phyloP scores from a whole-genome alignment of 805 yeast genomes.

The Wickerhamiella musiphila region DNA sequence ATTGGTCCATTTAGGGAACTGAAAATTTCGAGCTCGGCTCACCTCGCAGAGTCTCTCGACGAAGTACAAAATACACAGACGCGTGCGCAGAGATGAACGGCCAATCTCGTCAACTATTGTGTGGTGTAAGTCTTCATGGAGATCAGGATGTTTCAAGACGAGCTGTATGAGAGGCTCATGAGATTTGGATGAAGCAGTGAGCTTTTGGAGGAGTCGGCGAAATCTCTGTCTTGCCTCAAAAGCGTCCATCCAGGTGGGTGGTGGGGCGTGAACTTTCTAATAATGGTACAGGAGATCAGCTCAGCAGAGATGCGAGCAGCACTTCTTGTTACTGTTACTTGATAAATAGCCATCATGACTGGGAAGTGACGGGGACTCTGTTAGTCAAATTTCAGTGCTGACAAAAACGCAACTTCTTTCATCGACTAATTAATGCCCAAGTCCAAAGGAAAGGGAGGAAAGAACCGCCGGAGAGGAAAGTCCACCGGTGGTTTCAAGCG shows the following conservation, averaged over 20 bases:
- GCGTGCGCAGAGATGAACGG: constrained; percentile 30
- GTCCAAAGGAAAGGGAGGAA: constrained; percentile 53
- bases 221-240: constrained; percentile 73
- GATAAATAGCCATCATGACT: too few species aligned
- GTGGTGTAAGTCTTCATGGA: constrained; percentile 51
- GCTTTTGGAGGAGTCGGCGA: constrained; percentile 40
- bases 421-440: constrained; percentile 40
- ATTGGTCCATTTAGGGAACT: constrained; percentile 3
- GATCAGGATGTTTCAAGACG: constrained; percentile 27
- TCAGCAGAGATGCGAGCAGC: too few species aligned
- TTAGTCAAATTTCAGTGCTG: too few species aligned
- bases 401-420: not conserved
- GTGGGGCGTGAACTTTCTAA: too few species aligned
- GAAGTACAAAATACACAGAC: constrained; percentile 52
- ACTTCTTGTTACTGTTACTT: too few species aligned
- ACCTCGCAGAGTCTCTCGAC: constrained; percentile 37
- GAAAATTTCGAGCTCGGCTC: constrained; percentile 6
- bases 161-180: constrained; percentile 17
- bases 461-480: constrained; percentile 95
- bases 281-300: too few species aligned
- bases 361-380: too few species aligned
- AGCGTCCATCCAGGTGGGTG: constrained; percentile 81
- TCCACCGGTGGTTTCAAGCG: constrained; percentile 86
- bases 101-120: constrained; percentile 45
- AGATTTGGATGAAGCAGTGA: constrained; percentile 38